A percentile compares a stretch with the other conserved stretches of the same genome.
These are phyloP conservation scores for Hyaloperonospora brassicae DNA, from an alignment of 352 stramenopile species.

Conservation along the genomic window DNA sequence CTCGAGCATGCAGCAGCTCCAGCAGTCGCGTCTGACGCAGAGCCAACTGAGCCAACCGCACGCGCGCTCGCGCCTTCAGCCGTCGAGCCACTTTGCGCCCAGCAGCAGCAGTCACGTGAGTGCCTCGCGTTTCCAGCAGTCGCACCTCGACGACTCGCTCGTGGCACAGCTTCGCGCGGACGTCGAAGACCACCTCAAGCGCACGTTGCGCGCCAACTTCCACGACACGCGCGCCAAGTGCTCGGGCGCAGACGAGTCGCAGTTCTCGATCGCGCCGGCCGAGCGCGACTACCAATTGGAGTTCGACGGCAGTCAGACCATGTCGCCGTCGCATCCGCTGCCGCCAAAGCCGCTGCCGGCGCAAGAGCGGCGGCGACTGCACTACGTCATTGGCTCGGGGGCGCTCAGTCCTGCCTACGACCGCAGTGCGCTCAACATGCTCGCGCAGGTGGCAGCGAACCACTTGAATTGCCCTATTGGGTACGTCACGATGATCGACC, in stretches of 20 bases:
- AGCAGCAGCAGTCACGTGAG: constrained; percentile 5
- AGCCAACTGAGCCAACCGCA: constrained; percentile 14
- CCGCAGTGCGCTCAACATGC: constrained; percentile 41
- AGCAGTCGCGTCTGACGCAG: constrained; percentile 5
- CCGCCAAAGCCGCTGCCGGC: constrained; percentile 28
- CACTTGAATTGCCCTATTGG: constrained; percentile 49
- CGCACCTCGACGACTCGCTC: constrained; percentile 18
- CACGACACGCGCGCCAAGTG: constrained; percentile 15
- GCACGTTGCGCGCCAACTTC: constrained; percentile 17
- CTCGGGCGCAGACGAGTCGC: constrained; percentile 19
- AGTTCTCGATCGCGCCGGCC: constrained; percentile 28
- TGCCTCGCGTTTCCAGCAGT: constrained; percentile 12
- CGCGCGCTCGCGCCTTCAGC: constrained; percentile 2
- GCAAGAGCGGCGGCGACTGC: constrained; percentile 34
- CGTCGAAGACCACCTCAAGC: constrained; percentile 26
- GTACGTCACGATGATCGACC: constrained; percentile 55
- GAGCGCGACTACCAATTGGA: constrained; percentile 44
- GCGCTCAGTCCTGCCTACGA: constrained; percentile 42
- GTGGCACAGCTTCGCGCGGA: constrained; percentile 23
- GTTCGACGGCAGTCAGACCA: constrained; percentile 38
- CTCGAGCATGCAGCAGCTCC: not conserved
- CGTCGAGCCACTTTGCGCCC: constrained; percentile 7
- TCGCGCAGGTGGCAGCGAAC: constrained; percentile 39
- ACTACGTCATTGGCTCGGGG: constrained; percentile 35
- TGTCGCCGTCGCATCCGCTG: constrained; percentile 34